These are phyloP conservation scores for Aspergillus amoenus DNA, from an alignment of 2,329 filamentous ascomycete genomes.

Conservation along the genomic window DNA sequence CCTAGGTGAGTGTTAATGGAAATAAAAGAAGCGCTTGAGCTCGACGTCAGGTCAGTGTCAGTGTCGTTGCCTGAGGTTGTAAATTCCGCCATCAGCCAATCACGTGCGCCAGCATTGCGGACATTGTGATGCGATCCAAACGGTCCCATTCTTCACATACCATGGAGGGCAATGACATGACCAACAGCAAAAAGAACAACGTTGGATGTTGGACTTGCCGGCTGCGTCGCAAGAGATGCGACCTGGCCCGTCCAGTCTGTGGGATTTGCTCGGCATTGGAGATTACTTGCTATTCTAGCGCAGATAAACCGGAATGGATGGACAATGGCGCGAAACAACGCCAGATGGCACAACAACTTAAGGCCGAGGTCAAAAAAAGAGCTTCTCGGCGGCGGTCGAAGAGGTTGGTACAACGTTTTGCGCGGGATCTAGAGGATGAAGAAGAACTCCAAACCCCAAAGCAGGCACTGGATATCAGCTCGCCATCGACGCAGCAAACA, in stretches of 20 bases:
- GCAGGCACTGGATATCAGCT: no score
- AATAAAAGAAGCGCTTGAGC: background rate
- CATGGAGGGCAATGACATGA: background rate
- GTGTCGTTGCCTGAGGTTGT: background rate
- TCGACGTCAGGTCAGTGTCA: background rate
- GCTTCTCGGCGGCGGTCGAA: slow-evolving; percentile 44
- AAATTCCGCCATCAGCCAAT: background rate
- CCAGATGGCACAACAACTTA: slow-evolving; percentile 54
- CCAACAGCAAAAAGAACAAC: background rate
- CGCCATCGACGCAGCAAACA: background rate
- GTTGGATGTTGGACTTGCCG: slow-evolving; percentile 59
- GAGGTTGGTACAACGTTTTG: background rate
- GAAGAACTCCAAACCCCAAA: background rate
- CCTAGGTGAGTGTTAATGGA: background rate
- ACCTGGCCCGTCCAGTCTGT: slow-evolving; percentile 55
- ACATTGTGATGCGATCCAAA: background rate
- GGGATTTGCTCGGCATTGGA: slow-evolving; percentile 52
- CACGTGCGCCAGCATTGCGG: background rate
- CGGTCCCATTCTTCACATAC: background rate
- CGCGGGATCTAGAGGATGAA: background rate
- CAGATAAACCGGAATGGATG: slow-evolving; percentile 59
- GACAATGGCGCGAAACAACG: slow-evolving; percentile 50
- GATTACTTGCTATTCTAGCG: slow-evolving; percentile 56
- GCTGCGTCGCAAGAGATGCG: slow-evolving; percentile 62
- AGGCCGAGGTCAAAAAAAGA: slow-evolving; percentile 58